Percentiles rank a stretch among this genome's conserved stretches.
Evolutionary conservation across 1,284 basidiomycete species (phyloP).

Genomic region (Sphaerobolus stellatus): DNA sequence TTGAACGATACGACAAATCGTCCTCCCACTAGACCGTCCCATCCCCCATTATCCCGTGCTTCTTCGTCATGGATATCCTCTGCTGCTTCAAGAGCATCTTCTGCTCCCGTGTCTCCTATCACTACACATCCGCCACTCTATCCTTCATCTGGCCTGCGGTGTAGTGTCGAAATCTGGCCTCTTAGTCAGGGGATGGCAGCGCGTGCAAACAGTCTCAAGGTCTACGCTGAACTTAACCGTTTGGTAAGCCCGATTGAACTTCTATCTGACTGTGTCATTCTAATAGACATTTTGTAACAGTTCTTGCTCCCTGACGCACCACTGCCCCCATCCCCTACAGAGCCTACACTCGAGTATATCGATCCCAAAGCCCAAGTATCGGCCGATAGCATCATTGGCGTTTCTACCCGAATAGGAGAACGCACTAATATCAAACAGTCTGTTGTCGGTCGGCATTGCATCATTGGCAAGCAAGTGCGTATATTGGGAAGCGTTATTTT

Average conservation of each 20-base stretch:
- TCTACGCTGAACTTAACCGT: slow-evolving; percentile 83
- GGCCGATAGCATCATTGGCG: slow-evolving; percentile 79
- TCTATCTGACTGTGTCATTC: slow-evolving; percentile 1
- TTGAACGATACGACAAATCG: slow-evolving; percentile 41
- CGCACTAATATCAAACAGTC: slow-evolving; percentile 85
- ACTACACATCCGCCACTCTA: slow-evolving; percentile 27
- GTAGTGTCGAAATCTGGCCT: slow-evolving; percentile 61
- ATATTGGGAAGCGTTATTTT: slow-evolving; percentile 86
- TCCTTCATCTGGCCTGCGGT: slow-evolving; percentile 48
- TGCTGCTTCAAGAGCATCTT: slow-evolving; percentile 12
- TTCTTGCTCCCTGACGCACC: slow-evolving; percentile 36
- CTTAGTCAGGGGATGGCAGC: slow-evolving; percentile 60
- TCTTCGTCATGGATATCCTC: slow-evolving; percentile 18
- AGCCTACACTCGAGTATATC: slow-evolving; percentile 58
- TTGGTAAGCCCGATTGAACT: slow-evolving; percentile 46
- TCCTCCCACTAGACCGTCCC: no score
- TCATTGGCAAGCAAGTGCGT: slow-evolving; percentile 84
- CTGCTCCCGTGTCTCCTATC: slow-evolving; percentile 24
- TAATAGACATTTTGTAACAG: slow-evolving; percentile 51
- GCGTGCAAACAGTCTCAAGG: slow-evolving; percentile 80
- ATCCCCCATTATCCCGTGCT: slow-evolving; percentile 55
- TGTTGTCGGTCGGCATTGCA: slow-evolving; percentile 85
- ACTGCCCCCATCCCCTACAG: slow-evolving; percentile 50
- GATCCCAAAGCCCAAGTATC: slow-evolving; percentile 85
- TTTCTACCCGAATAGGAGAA: slow-evolving; percentile 81